Evolutionary conservation across 345 rosid species (phyloP).

Genomic region (Eucalyptus tenuipes): DNA sequence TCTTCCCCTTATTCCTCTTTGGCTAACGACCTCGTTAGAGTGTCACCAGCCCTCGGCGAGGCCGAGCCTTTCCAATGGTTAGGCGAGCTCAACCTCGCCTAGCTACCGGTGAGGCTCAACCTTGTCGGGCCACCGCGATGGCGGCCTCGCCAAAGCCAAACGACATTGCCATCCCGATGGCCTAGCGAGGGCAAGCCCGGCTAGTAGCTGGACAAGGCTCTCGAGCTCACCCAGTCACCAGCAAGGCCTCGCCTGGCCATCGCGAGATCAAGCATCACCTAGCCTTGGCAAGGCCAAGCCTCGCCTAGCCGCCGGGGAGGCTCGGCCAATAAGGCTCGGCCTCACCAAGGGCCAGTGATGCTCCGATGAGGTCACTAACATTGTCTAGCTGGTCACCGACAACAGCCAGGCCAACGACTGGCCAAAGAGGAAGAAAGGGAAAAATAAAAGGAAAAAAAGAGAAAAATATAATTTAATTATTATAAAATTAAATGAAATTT

Average conservation of each 20-base stretch:
- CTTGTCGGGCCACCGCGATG: rapidly evolving
- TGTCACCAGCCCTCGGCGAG: rapidly evolving
- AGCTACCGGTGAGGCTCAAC: too few species aligned
- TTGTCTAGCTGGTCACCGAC: rapidly evolving
- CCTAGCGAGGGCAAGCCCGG: rapidly evolving
- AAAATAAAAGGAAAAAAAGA: too few species aligned
- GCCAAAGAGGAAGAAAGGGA: rapidly evolving
- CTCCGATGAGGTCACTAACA: too few species aligned
- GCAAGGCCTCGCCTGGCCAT: too few species aligned
- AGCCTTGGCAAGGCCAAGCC: rapidly evolving
- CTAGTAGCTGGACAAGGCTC: rapidly evolving
- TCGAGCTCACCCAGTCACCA: rapidly evolving
- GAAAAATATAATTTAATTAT: too few species aligned
- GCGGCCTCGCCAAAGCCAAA: rapidly evolving
- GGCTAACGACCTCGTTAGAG: too few species aligned
- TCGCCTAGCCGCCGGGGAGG: too few species aligned
- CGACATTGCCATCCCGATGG: rapidly evolving
- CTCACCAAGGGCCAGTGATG: rapidly evolving
- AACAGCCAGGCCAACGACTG: rapidly evolving
- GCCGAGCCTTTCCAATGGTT: too few species aligned
- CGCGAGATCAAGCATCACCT: rapidly evolving
- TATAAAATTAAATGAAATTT: rapidly evolving
- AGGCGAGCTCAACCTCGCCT: too few species aligned
- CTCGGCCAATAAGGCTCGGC: too few species aligned
- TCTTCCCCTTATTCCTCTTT: too few species aligned